phyloP scores from a whole-genome alignment of 129 eudicot genomes.

The Erigeron canadensis region DNA sequence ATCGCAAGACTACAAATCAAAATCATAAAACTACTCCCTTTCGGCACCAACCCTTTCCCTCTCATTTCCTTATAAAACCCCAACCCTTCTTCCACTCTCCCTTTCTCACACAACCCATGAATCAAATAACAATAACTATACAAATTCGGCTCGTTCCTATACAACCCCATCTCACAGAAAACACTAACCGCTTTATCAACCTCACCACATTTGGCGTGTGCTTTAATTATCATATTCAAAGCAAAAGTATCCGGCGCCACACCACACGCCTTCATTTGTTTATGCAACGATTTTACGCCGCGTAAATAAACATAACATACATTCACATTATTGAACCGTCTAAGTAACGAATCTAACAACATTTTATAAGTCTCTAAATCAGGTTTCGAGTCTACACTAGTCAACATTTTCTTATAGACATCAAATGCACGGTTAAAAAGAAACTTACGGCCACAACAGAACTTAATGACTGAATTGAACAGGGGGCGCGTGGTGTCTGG shows the following conservation, averaged over 20 bases:
- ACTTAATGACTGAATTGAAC: slow-evolving; percentile 63
- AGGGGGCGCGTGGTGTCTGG: slow-evolving; percentile 41
- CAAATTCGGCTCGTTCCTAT: slow-evolving; percentile 68
- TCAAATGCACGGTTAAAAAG: slow-evolving; percentile 75
- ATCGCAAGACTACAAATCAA: slow-evolving; percentile 78
- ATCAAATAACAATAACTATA: slow-evolving; percentile 66
- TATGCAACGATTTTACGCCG: slow-evolving; percentile 56
- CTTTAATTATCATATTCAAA: slow-evolving; percentile 75
- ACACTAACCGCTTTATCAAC: slow-evolving; percentile 71
- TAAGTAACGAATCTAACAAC: slow-evolving; percentile 51
- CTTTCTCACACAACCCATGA: slow-evolving; percentile 89
- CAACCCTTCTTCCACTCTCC: slow-evolving; percentile 64
- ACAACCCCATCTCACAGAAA: slow-evolving; percentile 77
- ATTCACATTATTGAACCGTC: slow-evolving; percentile 59
- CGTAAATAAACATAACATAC: slow-evolving; percentile 72
- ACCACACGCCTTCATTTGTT: slow-evolving; percentile 84
- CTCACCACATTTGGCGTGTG: slow-evolving; percentile 61
- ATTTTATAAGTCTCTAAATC: slow-evolving; percentile 63
- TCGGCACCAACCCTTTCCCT: slow-evolving; percentile 61
- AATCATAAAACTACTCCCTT: slow-evolving; percentile 62
- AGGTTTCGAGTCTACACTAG: slow-evolving; percentile 48
- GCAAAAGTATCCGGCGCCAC: slow-evolving; percentile 72
- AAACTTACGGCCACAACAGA: slow-evolving; percentile 63
- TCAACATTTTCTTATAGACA: slow-evolving; percentile 66
- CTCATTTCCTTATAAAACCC: slow-evolving; percentile 75